phyloP scores from a whole-genome alignment of 2,329 filamentous ascomycete genomes.

The Alternaria consortialis region DNA sequence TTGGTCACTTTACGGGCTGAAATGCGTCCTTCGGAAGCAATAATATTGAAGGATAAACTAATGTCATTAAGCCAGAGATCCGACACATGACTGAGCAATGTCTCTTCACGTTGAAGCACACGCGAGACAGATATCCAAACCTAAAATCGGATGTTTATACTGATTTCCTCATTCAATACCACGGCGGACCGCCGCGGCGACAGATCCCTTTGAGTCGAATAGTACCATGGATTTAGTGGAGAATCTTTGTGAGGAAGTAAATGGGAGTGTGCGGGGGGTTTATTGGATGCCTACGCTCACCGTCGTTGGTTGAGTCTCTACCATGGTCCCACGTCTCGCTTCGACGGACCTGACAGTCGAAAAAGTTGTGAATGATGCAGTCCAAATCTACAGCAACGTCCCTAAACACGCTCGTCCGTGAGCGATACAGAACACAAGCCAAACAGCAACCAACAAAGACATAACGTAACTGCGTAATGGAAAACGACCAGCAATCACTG shows the following conservation, averaged over 20 bases:
- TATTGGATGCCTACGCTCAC: neutral
- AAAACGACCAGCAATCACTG: neutral
- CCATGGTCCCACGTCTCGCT: conserved; percentile 4
- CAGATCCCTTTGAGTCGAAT: neutral
- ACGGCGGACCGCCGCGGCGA: neutral
- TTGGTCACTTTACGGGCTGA: too few species aligned
- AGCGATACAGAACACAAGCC: neutral
- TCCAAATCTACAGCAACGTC: neutral
- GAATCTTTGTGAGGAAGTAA: too few species aligned
- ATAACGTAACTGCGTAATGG: neutral
- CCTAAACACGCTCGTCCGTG: neutral
- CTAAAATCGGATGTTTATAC: neutral
- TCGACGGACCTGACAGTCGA: neutral
- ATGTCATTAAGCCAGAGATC: too few species aligned
- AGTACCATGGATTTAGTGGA: neutral
- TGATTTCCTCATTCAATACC: neutral
- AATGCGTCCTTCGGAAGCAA: too few species aligned
- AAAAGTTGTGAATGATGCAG: neutral
- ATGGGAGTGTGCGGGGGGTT: neutral
- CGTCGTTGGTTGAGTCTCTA: neutral
- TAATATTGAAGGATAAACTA: too few species aligned
- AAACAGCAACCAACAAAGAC: neutral
- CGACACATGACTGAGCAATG: neutral
- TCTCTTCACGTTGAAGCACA: too few species aligned
- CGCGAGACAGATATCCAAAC: neutral